Percentiles rank a stretch among this genome's conserved stretches.
These are phyloP conservation scores for Trichaptum fuscoviolaceum DNA, from an alignment of 768 basidiomycete species.

Conservation along the genomic window DNA sequence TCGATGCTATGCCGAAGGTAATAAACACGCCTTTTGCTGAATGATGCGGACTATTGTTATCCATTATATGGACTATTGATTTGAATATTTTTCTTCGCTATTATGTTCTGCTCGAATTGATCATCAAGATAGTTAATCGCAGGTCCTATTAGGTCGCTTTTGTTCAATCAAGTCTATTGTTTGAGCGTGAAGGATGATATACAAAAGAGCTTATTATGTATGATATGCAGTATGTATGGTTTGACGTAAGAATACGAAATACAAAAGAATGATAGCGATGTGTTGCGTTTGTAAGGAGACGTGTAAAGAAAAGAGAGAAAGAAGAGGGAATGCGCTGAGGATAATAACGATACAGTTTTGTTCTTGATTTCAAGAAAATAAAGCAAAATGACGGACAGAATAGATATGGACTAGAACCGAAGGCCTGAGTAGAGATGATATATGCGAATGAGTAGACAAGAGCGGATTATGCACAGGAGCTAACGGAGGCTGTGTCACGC, in stretches of 20 bases:
- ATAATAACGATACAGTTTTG: conserved; percentile 1
- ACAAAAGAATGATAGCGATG: background rate
- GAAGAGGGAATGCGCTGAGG: background rate
- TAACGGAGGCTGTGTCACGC: background rate
- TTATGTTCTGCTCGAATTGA: background rate
- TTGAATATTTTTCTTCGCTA: no score
- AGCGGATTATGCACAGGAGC: background rate
- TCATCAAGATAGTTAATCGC: no score
- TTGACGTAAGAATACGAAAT: no score
- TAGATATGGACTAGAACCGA: background rate
- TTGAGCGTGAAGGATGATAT: background rate
- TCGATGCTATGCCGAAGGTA: background rate
- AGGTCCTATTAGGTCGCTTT: no score
- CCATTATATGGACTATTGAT: no score
- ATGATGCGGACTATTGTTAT: background rate
- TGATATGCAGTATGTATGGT: background rate
- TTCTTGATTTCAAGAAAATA: background rate
- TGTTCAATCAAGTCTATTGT: background rate
- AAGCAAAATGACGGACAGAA: background rate
- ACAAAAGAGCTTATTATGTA: background rate
- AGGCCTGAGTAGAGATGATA: background rate
- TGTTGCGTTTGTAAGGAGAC: background rate
- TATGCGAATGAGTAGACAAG: background rate
- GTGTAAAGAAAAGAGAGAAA: background rate
- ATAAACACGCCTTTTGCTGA: background rate